Base-by-base conservation (phyloP, 176 grass and related monocot genomes). In the Neostapfia colusana region DNA sequence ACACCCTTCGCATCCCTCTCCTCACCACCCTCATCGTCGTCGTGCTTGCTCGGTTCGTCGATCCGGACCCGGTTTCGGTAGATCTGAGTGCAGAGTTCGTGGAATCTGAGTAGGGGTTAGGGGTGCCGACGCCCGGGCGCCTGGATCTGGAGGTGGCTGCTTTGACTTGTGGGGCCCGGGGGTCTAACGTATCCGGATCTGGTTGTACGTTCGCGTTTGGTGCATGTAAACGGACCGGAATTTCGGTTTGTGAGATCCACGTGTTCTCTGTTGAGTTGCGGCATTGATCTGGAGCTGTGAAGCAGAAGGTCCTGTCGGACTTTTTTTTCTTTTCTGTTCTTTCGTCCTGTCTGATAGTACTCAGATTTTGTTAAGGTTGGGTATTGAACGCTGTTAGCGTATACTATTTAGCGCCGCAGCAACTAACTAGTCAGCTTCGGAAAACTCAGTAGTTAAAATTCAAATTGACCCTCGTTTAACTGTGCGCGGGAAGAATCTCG, bases 51-150 rank as follows among this genome's bases (percentile, higher is more conserved):
- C 10, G 21, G 63, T 16, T 35, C 55, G 21, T 69, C 51, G 23
- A 60, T 88, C 27, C 8, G 42, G 26, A 35, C 11, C 44, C 31
- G 1, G 63, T 63, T 46, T 70, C 44, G 67, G 60, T 67, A 83
- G 91, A 93, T 89, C 85, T 84, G 85, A 54, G 49, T 42, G 8
- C 23, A 18, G 36, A 37, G 63, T 23, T 21, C 25, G 45, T 36
- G 37, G 37, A 56, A 79, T 75, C 76, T 23, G 37, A 37, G 36
- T 38, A 14, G 12, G 1, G 12, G 24, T 38, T 46, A 11, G 67
- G 51, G 28, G 7, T 42, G 34, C 42, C 34, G 1, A 9, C 31
- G 27, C 56, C 24, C 18, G 4, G 11, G 31, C 36, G 69, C 41
- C 12, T 28, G 64, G 69, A 84, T 88, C 81, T 84, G 63, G 14